Evolutionary conservation across 2,329 filamentous ascomycete genomes (phyloP).

Genomic region (Scleromitrula shiraiana): DNA sequence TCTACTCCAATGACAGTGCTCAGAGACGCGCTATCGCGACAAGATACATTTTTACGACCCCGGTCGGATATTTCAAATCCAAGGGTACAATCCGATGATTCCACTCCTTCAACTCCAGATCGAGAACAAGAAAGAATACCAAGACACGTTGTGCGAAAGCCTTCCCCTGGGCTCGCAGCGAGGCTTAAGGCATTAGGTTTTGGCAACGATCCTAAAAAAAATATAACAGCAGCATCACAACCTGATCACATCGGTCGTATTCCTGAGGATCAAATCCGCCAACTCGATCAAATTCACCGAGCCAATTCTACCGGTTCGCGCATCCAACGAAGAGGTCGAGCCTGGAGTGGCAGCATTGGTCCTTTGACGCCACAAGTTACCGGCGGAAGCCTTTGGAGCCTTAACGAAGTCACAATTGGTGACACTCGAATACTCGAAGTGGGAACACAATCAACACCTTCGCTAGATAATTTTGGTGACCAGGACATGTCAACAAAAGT

Average conservation of each 20-base stretch:
- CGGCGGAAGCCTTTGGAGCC: conserved; percentile 19
- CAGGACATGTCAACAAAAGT: conserved; percentile 24
- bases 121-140: conserved; percentile 18
- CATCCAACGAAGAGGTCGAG: conserved; percentile 58
- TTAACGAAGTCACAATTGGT: conserved; percentile 18
- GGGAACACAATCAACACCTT: conserved; percentile 19
- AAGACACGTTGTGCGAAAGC: conserved; percentile 42
- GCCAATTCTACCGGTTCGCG: conserved; percentile 42
- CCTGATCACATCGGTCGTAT: conserved; percentile 56
- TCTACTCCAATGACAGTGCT: conserved; percentile 16
- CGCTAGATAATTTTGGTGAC: conserved; percentile 21
- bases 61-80: conserved; percentile 10
- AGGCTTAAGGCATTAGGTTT: conserved; percentile 59
- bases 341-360: conserved; percentile 59
- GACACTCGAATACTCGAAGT: conserved; percentile 22
- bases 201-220: conserved; percentile 31
- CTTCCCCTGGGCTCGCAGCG: conserved; percentile 56
- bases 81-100: conserved; percentile 9
- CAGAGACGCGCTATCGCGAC: conserved; percentile 16
- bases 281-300: conserved; percentile 60
- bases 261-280: conserved; percentile 59
- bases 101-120: conserved; percentile 13
- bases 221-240: conserved; percentile 16
- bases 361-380: conserved; percentile 26
- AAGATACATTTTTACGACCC: conserved; percentile 17